Base-by-base conservation (phyloP, 495 filamentous ascomycete species). In the Aspergillus saccharolyticus region DNA sequence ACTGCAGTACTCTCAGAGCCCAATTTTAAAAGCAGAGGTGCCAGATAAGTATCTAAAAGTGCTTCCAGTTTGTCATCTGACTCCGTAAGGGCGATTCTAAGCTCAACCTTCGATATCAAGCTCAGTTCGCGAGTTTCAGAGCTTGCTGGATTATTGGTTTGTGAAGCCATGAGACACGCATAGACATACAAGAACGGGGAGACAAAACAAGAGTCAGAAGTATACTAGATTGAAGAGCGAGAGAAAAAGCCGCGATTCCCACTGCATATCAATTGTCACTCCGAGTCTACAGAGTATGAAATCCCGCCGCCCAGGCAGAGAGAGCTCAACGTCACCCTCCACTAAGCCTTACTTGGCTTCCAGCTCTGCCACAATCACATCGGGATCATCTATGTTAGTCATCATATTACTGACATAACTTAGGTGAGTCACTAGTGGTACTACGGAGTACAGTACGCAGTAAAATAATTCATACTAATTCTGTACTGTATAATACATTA, bases 81-180 rank as follows among this genome's bases (percentile, higher is more conserved):
- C 56, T 90, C 86, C 16, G 89, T 85, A 52, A 89, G 78, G n/a
- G 94, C 89, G 56, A 98, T 90, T 45, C 86, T 83, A 66, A 96
- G 87, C 69, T 96, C 90, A 49, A 97, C 89, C 65, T 95, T 96
- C 63, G 89, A 89, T 58, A 96, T 80, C 53, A 97, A 84, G 57
- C 83, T 85, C 59, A 97, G 81, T 78, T 98, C 94, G 53, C 83
- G 80, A 64, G 81, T 82, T 70, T 90, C 89, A 85, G 62, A 61
- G 66, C 70, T 77, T 62, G 65, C 68, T 56, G 67, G 63, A n/a
- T 56, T 54, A 39, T 39, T 15, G 39, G 58, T 46, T 52, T 70
- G 69, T 56, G 71, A 68, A 55, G 74, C 67, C 75, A 78, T 78
- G 46, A n/a, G n/a, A n/a, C n/a, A n/a, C n/a, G 52, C 61, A 18